Base-by-base conservation (phyloP, 2,329 filamentous ascomycete species). In the Stagonosporopsis tanaceti region DNA sequence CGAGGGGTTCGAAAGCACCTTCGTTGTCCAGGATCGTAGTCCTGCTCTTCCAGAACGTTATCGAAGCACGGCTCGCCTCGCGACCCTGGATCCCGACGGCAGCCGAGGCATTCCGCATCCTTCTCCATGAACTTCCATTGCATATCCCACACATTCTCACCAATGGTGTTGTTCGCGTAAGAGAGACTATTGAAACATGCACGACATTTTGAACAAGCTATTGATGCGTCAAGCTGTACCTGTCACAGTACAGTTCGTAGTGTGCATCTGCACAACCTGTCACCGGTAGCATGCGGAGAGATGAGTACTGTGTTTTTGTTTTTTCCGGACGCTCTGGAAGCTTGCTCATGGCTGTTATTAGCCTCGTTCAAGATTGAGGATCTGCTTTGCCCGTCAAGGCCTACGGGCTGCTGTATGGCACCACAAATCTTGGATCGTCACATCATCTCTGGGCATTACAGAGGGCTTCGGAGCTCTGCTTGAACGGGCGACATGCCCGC, bases 61-160 rank as follows among this genome's bases (percentile, higher is more conserved):
- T 64, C 61, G 59, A 65, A 64, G 63, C 63, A 64, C 57, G 61
- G 59, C 53, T 60, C 60, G 56, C 46, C 45, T 35, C 37, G 50
- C 46, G 56, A 48, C 46, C 58, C 53, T 48, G 35, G 34, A 42
- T 41, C 37, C 62, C 62, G 60, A 61, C 38, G 47, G 30, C 64
- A 67, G 50, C 66, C 67, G 66, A 53, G 50, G 46, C 47, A 65
- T 64, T 62, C 67, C 61, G 65, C 57, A 45, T 25, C 14, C 45
- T 56, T 65, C 64, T 55, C 38, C 41, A 39, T 35, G 47, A 65
- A 59, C 61, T 68, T 66, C 64, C 48, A 65, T 60, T 60, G 64
- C 60, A 64, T 68, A 62, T 59, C 67, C 60, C 65, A 69, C 64
- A 35, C 44, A 15, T 35, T 11, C 47, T 53, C 38, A 35, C 50